Percentiles rank a stretch among this genome's conserved stretches.
Evolutionary conservation across 1,284 basidiomycete genomes (phyloP).

Genomic region (Calocybe gambosa): DNA sequence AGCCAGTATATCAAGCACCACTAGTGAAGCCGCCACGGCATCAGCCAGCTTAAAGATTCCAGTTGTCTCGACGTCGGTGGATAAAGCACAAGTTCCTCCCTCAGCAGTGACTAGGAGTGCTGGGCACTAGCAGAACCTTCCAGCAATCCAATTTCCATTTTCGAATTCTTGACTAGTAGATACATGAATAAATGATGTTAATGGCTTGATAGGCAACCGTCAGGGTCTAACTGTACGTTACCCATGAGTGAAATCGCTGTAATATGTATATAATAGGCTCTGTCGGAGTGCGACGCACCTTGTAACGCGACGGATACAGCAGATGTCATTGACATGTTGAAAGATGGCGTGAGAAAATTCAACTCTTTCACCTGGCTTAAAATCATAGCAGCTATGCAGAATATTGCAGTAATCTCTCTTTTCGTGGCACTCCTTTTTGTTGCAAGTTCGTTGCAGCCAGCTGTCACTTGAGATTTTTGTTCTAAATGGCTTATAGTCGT

Average conservation of each 20-base stretch:
- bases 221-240: background rate
- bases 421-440: slow-evolving; percentile 27
- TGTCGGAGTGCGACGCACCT: background rate
- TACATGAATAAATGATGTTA: too few species aligned
- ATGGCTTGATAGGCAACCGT: too few species aligned
- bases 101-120: slow-evolving; percentile 6
- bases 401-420: slow-evolving; percentile 19
- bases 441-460: slow-evolving; percentile 22
- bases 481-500: slow-evolving; percentile 23
- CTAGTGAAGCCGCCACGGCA: too few species aligned
- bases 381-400: background rate
- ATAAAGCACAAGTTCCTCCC: background rate
- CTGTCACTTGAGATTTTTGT: background rate
- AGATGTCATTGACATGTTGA: too few species aligned
- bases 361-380: background rate
- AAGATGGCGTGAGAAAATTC: background rate
- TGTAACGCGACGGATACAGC: background rate
- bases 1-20: too few species aligned
- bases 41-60: background rate
- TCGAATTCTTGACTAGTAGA: too few species aligned
- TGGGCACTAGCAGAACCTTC: too few species aligned
- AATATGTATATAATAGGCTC: background rate
- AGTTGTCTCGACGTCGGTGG: background rate
- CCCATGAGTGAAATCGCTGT: background rate
- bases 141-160: too few species aligned